phyloP scores from a whole-genome alignment of 2,329 filamentous ascomycete species.

The Apiospora kogelbergensis region DNA sequence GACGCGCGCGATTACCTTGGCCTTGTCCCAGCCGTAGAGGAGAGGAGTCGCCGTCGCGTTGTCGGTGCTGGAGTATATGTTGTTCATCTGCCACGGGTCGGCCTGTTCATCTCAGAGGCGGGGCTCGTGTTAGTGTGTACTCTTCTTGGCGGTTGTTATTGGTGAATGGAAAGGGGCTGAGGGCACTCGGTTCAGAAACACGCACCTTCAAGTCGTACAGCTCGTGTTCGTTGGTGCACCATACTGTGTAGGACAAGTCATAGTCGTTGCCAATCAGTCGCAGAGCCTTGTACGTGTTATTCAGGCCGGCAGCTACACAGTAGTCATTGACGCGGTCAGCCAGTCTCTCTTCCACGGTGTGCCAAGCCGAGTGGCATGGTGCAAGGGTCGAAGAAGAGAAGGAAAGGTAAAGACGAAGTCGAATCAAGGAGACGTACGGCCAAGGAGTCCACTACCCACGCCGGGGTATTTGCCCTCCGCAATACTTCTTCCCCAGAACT shows the following conservation, averaged over 20 bases:
- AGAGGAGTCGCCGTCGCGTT: slow-evolving; percentile 16
- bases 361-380: too few relatives aligned
- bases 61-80: slow-evolving; percentile 37
- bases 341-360: background rate
- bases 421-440: background rate
- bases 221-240: slow-evolving; percentile 68
- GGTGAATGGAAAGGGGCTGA: background rate
- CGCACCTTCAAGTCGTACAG: slow-evolving; percentile 55
- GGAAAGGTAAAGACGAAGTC: background rate
- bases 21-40: background rate
- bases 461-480: slow-evolving; percentile 9
- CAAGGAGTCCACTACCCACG: background rate
- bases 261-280: slow-evolving; percentile 56
- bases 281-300: slow-evolving; percentile 63
- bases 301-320: slow-evolving; percentile 16
- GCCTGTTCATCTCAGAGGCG: too few relatives aligned
- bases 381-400: background rate
- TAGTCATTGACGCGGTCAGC: background rate
- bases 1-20: slow-evolving; percentile 48
- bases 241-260: slow-evolving; percentile 65
- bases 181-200: too few relatives aligned
- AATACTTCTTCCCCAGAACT: slow-evolving; percentile 48
- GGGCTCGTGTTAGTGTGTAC: too few relatives aligned
- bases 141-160: too few relatives aligned
- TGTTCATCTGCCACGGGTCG: slow-evolving; percentile 53